Evolutionary conservation across 768 basidiomycete genomes (phyloP), one percentile per base, ranked within the genome.

Genomic region (button mushroom (Agaricus bisporus)): DNA sequence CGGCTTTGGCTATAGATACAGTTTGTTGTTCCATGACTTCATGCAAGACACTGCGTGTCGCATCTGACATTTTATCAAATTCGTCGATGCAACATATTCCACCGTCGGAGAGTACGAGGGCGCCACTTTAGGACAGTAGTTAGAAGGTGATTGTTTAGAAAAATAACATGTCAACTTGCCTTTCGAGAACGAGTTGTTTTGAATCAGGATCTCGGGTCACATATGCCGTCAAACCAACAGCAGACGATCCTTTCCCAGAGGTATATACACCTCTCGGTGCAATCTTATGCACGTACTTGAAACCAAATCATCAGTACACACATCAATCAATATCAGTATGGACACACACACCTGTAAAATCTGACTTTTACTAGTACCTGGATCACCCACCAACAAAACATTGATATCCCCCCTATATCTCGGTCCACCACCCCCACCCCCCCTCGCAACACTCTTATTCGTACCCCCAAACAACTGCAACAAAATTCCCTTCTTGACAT

Each of bases 11-110:
- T 57, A 98, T 95, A 4, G 95, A 98, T 17, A 98, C 95, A 1
- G 95, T 98, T 84, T 98, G 95, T 84, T 98, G 95, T 81, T 98
- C 95, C 95, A 98, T 98, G 14, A 97, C 95, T 82, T 98, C 95
- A 69, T 99, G 97, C 42, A 99, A 81, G 8, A 98, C 95, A 65
- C 97, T 98, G 44, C 97, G 86, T 41, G 97, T 98, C 4, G 91
- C 83, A 56, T 98, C 88, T 35, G 95, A 94, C 97, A 99, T 99
- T 70, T 99, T 99, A 73, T 99, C 97, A 61, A 99, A 98, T 69
- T 98, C 95, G 61, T 98, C 95, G 60, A 98, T 98, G 65, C 95
- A 98, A 66, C 94, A 98, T 4, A 98, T 93, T 66, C 95, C 95
- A 1, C 95, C 95, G 59, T 98, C 95, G 65, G 89, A 91, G 56